Evolutionary conservation across 805 yeast species (phyloP), one percentile per base, ranked within the genome.

Genomic region (Lachancea kluyveri): DNA sequence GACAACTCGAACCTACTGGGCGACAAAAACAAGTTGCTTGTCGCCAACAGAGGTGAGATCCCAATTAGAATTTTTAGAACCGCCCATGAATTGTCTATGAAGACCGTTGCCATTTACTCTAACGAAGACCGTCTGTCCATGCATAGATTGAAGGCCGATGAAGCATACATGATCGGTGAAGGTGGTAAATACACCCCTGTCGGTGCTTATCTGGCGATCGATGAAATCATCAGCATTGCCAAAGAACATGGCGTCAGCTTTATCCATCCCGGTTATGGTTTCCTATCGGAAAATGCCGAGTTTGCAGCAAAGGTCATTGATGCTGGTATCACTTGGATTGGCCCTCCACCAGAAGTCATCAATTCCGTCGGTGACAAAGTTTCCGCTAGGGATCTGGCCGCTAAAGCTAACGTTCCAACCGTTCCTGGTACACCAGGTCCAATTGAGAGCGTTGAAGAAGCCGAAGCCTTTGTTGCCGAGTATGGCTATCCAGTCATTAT

Each of bases 391-490:
- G 74, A 67, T 46, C 70, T 90, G 50, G 98, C 98, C 33, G 72
- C 70, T 30, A 68, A 69, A 43, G 85, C 85, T 50, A 59, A 76
- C 36, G 98, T 90, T 12, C 97, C 98, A 9, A 81, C 79, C 22
- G 96, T 90, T 16, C 98, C 98, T 5, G 98, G 98, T 56, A 88
- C 97, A 9, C 94, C 94, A 6, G 98, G 97, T 24, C 97, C 98
- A 42, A 87, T 92, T 56, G 88, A 79, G 37, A 52, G 71, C 17
- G 79, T 79, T 15, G 79, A 70, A 36, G 86, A 90, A 51, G 97
- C 97, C 20, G 50, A 64, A 43, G 78, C 59, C 6, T 90, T 90
- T 54, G 96, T 88, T 21, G 73, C 65, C 26, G 54, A 86, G 63
- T 72, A 90, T 60, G 98, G 98, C 19, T 88, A 60, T 65, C 98